Conservation (phyloP, 2,329 filamentous ascomycete genomes). For the Whalleya microplaca region DNA sequence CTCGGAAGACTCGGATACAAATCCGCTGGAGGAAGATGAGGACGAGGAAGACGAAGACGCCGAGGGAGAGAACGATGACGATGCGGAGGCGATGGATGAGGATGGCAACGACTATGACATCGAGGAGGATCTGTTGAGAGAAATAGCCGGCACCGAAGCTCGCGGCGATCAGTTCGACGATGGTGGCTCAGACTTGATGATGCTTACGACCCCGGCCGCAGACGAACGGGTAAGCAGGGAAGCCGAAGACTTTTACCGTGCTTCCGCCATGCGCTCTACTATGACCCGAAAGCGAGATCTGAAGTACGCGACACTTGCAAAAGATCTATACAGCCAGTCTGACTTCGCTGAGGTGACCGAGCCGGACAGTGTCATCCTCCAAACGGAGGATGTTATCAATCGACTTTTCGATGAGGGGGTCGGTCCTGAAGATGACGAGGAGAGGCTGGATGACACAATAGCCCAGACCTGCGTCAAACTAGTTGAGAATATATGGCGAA, state of each 20-base stretch:
- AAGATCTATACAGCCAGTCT: slow-evolving; percentile 65
- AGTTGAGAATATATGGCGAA: slow-evolving; percentile 57
- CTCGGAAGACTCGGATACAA: slow-evolving; percentile 43
- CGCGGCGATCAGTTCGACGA: slow-evolving; percentile 29
- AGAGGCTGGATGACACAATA: slow-evolving; percentile 59
- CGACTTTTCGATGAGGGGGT: slow-evolving; percentile 67
- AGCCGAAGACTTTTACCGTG: slow-evolving; percentile 59
- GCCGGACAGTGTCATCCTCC: slow-evolving; percentile 70
- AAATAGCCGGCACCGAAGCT: slow-evolving; percentile 35
- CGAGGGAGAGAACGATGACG: slow-evolving; percentile 43
- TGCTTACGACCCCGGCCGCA: slow-evolving; percentile 59
- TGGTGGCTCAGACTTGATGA: slow-evolving; percentile 56
- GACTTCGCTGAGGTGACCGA: slow-evolving; percentile 68
- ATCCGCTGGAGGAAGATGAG: slow-evolving; percentile 35
- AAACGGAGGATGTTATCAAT: slow-evolving; percentile 73
- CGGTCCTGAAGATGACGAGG: slow-evolving; percentile 57
- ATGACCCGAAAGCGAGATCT: slow-evolving; percentile 53
- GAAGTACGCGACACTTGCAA: slow-evolving; percentile 72
- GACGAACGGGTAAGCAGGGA: slow-evolving; percentile 57
- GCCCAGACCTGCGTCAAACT: slow-evolving; percentile 57
- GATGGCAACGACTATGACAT: slow-evolving; percentile 41
- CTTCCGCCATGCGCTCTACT: slow-evolving; percentile 52
- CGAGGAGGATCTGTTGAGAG: slow-evolving; percentile 40
- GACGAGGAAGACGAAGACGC: slow-evolving; percentile 36
- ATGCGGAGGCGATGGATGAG: slow-evolving; percentile 45